Conservation (phyloP, 2,329 filamentous ascomycete species). For the Phaeophleospora eucalypticola region DNA sequence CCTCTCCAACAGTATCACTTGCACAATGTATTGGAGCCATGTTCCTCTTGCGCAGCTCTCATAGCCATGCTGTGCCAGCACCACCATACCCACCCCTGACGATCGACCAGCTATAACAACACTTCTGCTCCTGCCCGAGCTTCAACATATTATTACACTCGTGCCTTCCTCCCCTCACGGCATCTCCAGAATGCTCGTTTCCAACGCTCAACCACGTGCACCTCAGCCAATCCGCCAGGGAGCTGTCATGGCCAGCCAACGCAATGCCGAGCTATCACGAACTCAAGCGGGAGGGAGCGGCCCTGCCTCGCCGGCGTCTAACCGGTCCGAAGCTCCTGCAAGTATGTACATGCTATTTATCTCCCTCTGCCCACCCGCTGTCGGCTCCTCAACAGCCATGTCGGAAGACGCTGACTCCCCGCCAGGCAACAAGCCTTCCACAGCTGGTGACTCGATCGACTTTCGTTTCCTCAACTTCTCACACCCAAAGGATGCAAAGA, state of each 20-base stretch:
- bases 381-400: conserved; percentile 13
- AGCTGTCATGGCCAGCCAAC: conserved; percentile 23
- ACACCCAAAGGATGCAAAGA: conserved; percentile 34
- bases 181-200: conserved; percentile 10
- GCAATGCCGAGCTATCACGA: conserved; percentile 31
- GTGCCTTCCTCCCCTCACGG: not conserved
- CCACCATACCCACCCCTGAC: conserved; percentile 26
- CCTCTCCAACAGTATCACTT: conserved; percentile 29
- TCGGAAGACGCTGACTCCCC: conserved; percentile 10
- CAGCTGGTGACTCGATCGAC: conserved; percentile 23
- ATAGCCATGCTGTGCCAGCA: conserved; percentile 21
- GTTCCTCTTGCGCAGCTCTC: conserved; percentile 22
- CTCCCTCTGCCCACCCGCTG: conserved; percentile 7
- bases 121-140: conserved; percentile 23
- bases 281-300: conserved; percentile 21
- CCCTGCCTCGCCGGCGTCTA: conserved; percentile 23
- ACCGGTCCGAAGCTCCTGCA: conserved; percentile 26
- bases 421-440: conserved; percentile 24
- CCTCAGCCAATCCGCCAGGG: not conserved
- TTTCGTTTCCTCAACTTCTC: conserved; percentile 35
- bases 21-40: conserved; percentile 28
- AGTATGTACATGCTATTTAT: conserved; percentile 20
- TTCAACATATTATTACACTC: not conserved
- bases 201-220: conserved; percentile 6
- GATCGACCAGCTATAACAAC: conserved; percentile 22